Evolutionary conservation across 768 basidiomycete species (phyloP).

Genomic region (Mycena amicta): DNA sequence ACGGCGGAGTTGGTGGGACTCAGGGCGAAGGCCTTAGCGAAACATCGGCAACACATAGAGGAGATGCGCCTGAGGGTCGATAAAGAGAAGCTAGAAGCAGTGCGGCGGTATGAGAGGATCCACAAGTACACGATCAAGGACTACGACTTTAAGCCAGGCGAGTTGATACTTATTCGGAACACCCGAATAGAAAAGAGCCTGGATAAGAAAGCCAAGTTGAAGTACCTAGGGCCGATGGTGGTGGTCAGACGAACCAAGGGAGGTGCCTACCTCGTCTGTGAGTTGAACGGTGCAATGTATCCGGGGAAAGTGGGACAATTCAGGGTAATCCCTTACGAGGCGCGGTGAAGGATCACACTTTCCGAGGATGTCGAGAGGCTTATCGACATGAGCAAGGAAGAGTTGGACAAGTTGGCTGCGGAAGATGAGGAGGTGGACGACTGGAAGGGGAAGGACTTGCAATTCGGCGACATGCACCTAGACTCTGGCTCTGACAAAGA

Average conservation of each 20-base stretch:
- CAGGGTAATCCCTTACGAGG: constrained; percentile 23
- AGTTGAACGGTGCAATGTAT: constrained; percentile 3
- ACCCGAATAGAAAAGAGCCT: constrained; percentile 31
- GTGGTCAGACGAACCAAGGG: constrained; percentile 30
- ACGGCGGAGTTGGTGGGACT: constrained; percentile 27
- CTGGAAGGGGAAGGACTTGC: background rate
- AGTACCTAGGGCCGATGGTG: constrained; percentile 37
- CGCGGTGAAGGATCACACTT: background rate
- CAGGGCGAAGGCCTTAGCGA: constrained; percentile 27
- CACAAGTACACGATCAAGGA: constrained; percentile 22
- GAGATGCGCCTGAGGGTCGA: background rate
- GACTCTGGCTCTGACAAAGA: no score
- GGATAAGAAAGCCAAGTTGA: constrained; percentile 26
- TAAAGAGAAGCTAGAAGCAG: background rate
- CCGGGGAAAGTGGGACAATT: constrained; percentile 2
- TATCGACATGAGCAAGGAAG: background rate
- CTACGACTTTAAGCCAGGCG: constrained; percentile 32
- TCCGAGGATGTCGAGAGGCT: background rate
- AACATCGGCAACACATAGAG: constrained; percentile 9
- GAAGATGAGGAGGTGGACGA: background rate
- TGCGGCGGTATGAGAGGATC: background rate
- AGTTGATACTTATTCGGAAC: constrained; percentile 33
- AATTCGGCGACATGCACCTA: no score
- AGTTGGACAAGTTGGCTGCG: background rate
- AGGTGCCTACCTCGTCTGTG: constrained; percentile 25